A percentile compares a stretch with the other conserved stretches of the same genome.
Evolutionary conservation across 371 early-diverging fungal species (phyloP).

Genomic region (Catenaria anguillulae): DNA sequence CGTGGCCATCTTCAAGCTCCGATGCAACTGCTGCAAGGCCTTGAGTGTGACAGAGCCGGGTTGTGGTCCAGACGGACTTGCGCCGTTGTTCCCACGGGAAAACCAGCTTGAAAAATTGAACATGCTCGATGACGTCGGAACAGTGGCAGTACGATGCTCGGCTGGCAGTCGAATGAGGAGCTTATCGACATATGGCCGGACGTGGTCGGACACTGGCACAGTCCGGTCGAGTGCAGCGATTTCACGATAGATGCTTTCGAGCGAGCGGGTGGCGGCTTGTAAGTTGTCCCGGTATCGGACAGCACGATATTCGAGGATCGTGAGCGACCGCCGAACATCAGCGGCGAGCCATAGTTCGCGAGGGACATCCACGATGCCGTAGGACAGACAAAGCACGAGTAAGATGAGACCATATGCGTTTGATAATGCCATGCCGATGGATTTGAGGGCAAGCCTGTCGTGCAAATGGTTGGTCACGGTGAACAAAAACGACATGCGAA

Average conservation of each 20-base stretch:
- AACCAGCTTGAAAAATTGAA: no score
- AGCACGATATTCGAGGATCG: conserved; percentile 50
- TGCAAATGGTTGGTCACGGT: neutral
- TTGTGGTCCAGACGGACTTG: no score
- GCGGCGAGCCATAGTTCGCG: conserved; percentile 64
- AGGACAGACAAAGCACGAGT: conserved; percentile 73
- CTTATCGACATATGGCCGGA: neutral
- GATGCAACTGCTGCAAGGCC: conserved; percentile 19
- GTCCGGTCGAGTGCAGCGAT: neutral
- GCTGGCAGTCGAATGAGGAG: neutral
- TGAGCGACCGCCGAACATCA: conserved; percentile 38
- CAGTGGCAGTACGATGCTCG: no score
- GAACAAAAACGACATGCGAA: conserved; percentile 1
- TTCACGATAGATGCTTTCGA: conserved; percentile 18
- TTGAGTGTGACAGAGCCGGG: neutral
- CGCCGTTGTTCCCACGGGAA: neutral
- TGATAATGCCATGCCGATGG: conserved; percentile 76
- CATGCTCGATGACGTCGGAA: no score
- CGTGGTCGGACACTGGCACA: neutral
- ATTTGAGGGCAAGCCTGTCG: conserved; percentile 38
- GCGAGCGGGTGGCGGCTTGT: conserved; percentile 55
- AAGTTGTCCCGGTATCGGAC: conserved; percentile 55
- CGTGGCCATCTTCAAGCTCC: conserved; percentile 32
- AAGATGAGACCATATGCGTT: conserved; percentile 86
- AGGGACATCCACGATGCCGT: conserved; percentile 80